Conservation (phyloP, 2,329 filamentous ascomycete species). For the Didymella pinodella region DNA sequence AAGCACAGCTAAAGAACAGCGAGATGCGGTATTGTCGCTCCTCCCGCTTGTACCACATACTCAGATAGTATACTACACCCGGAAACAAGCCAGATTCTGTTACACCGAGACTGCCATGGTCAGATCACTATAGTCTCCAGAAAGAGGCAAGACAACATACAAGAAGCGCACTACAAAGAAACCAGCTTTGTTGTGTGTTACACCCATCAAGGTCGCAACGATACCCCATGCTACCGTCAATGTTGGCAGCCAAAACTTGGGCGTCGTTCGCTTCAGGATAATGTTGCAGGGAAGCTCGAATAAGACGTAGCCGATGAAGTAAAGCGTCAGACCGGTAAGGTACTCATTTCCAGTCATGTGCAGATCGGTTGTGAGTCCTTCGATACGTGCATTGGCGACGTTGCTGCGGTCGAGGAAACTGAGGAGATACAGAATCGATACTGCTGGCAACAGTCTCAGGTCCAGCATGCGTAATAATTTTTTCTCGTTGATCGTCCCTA, state of each 20-base stretch:
- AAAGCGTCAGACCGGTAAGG: conserved; percentile 70
- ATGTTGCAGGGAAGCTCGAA: conserved; percentile 55
- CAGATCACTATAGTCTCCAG: not conserved
- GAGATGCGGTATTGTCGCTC: conserved; percentile 67
- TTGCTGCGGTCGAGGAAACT: conserved; percentile 51
- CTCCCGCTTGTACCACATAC: conserved; percentile 69
- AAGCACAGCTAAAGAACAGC: conserved; percentile 66
- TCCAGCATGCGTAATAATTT: conserved; percentile 66
- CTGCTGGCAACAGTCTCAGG: conserved; percentile 52
- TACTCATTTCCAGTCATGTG: conserved; percentile 61
- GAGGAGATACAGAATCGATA: conserved; percentile 54
- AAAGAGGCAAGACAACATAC: conserved; percentile 32
- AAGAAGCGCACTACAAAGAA: conserved; percentile 59
- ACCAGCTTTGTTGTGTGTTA: conserved; percentile 57
- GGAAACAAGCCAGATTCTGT: conserved; percentile 51
- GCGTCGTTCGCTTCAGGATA: conserved; percentile 65
- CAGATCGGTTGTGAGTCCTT: conserved; percentile 45
- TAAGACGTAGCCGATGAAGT: conserved; percentile 64
- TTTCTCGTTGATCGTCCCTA: conserved; percentile 60
- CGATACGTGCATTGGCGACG: conserved; percentile 57
- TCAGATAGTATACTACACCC: conserved; percentile 62
- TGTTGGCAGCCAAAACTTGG: conserved; percentile 54
- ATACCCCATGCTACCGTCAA: conserved; percentile 61
- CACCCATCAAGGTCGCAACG: conserved; percentile 60
- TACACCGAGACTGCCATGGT: conserved; percentile 39